Conservation (phyloP, 345 rosid species). For the Melastoma malabathricum region DNA sequence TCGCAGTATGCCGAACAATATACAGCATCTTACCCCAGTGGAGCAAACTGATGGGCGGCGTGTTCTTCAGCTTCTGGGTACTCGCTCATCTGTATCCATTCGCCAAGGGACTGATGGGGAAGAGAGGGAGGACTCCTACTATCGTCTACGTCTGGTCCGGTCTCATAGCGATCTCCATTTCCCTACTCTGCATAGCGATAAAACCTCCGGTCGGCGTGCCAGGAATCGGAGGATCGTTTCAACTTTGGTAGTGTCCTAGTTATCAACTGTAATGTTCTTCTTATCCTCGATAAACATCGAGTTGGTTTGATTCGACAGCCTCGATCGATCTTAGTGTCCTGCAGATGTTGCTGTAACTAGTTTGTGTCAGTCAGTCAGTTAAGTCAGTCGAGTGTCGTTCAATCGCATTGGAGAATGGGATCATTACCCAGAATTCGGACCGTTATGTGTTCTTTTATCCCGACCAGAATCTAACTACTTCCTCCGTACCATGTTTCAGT, state of each 20-base stretch:
- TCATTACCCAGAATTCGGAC: too few species aligned
- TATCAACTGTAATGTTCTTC: background rate
- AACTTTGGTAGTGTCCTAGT: slow-evolving; percentile 3
- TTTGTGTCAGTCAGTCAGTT: too few species aligned
- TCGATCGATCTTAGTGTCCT: too few species aligned
- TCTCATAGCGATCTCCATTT: slow-evolving; percentile 12
- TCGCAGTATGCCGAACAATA: slow-evolving; percentile 13
- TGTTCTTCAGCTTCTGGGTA: slow-evolving; percentile 25
- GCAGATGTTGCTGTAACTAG: too few species aligned
- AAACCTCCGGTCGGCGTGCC: slow-evolving; percentile 15
- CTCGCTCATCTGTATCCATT: slow-evolving; percentile 22
- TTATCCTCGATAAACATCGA: background rate
- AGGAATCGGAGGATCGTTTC: slow-evolving; percentile 12
- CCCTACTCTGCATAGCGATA: slow-evolving; percentile 18
- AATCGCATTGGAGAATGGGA: too few species aligned
- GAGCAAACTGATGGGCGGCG: slow-evolving; percentile 20
- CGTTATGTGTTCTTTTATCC: too few species aligned
- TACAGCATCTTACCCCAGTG: slow-evolving; percentile 19
- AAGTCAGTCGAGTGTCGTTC: too few species aligned
- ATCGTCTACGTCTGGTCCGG: slow-evolving; percentile 25
- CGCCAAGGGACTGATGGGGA: slow-evolving; percentile 25
- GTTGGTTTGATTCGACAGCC: too few species aligned
- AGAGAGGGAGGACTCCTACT: slow-evolving; percentile 21
- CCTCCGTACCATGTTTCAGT: too few species aligned
- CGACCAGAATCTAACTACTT: too few species aligned